A percentile compares a stretch with the other conserved stretches of the same genome.
Conservation (phyloP, 495 filamentous ascomycete species). For the Penicillium coffeae region DNA sequence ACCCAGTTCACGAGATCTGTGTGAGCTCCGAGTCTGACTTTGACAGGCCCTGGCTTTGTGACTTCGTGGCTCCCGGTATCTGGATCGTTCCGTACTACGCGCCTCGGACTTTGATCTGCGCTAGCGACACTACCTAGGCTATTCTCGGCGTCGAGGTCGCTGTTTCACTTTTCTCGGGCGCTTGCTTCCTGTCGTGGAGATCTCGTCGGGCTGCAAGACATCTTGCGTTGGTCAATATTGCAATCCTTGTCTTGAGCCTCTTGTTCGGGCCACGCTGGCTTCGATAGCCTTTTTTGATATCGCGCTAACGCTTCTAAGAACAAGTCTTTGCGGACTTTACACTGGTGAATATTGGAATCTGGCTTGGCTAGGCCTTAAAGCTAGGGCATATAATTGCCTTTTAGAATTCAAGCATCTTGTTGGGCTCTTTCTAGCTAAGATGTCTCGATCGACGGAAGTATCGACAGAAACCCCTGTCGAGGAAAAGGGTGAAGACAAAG, state of each 20-base stretch:
- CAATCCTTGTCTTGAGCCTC: conserved; percentile 4
- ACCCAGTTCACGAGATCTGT: background rate
- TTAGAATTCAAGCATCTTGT: background rate
- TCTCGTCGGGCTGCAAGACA: too few species aligned
- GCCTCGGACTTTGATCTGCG: too few species aligned
- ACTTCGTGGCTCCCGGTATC: background rate
- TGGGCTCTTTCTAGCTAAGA: background rate
- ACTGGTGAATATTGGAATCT: background rate
- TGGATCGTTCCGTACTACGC: too few species aligned
- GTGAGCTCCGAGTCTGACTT: background rate
- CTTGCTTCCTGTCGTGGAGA: too few species aligned
- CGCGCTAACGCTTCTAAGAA: too few species aligned
- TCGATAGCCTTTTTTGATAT: conserved; percentile 2
- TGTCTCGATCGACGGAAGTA: background rate
- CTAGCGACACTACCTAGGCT: too few species aligned
- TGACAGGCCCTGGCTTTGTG: background rate
- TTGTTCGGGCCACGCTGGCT: background rate
- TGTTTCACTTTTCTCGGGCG: too few species aligned
- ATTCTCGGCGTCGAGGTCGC: too few species aligned
- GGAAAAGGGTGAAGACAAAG: conserved; percentile 1
- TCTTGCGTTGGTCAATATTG: conserved; percentile 3
- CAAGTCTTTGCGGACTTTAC: too few species aligned
- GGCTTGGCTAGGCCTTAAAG: background rate
- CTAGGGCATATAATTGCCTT: background rate
- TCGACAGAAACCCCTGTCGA: background rate